Percentiles rank a stretch among this genome's conserved stretches.
Evolutionary conservation across 805 yeast species (phyloP).

Genomic region (Ogataea pini): DNA sequence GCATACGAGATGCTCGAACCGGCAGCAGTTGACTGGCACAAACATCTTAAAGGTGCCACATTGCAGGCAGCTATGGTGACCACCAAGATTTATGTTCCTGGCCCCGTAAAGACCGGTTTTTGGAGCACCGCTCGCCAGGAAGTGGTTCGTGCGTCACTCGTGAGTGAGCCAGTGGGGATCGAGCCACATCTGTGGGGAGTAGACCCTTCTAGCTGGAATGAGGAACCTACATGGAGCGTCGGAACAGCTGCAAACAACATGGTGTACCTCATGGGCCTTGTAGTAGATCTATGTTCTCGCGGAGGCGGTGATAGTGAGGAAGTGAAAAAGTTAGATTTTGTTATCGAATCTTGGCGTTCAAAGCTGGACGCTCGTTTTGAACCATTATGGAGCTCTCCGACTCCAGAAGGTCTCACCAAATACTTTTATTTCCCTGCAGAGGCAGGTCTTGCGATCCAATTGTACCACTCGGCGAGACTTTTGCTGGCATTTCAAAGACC

Average conservation of each 20-base stretch:
- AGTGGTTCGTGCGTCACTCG: constrained; percentile 8
- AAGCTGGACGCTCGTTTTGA: constrained; percentile 11
- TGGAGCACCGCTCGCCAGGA: constrained; percentile 18
- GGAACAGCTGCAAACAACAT: constrained; percentile 13
- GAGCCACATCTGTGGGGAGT: constrained; percentile 7
- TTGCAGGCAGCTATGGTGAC: constrained; percentile 13
- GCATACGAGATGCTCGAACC: constrained; percentile 18
- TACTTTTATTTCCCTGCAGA: constrained; percentile 12
- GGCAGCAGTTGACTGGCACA: constrained; percentile 17
- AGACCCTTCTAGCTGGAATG: constrained; percentile 2
- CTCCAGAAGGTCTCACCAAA: constrained; percentile 8
- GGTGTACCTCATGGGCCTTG: constrained; percentile 13
- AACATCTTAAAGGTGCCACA: constrained; percentile 15
- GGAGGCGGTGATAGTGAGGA: not conserved
- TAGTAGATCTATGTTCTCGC: constrained; percentile 9
- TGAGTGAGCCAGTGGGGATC: constrained; percentile 5
- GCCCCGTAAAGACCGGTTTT: constrained; percentile 14
- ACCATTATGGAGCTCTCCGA: constrained; percentile 12
- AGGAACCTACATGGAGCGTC: constrained; percentile 8
- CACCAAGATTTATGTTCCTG: constrained; percentile 2
- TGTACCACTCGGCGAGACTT: constrained; percentile 14
- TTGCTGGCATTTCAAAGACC: constrained; percentile 11
- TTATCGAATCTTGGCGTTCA: constrained; percentile 12
- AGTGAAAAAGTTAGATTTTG: not conserved
- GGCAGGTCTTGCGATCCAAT: constrained; percentile 16